Evolutionary conservation across 2,329 filamentous ascomycete genomes (phyloP).

Genomic region (Pezicula neosporulosa): DNA sequence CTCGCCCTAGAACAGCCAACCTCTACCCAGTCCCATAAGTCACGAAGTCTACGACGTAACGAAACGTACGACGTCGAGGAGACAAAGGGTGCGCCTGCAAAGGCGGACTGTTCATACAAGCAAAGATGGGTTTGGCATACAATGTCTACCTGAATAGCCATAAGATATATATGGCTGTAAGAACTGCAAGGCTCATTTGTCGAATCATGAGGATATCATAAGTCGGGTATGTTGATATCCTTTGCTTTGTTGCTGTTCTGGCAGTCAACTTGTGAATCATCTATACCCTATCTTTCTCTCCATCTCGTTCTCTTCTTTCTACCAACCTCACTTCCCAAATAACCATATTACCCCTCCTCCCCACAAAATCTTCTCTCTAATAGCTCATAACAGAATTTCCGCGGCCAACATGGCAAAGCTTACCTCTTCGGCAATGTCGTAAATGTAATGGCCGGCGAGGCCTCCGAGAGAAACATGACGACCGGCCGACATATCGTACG

Average conservation of each 20-base stretch:
- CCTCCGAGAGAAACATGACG: constrained; percentile 97
- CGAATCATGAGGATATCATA: constrained; percentile 94
- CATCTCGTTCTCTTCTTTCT: constrained; percentile 2
- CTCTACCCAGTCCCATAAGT: too few relatives aligned
- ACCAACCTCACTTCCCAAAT: constrained; percentile 1
- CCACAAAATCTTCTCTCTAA: constrained; percentile 4
- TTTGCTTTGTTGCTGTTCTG: too few relatives aligned
- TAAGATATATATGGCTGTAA: constrained; percentile 92
- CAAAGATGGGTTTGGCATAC: constrained; percentile 78
- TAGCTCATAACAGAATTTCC: constrained; percentile 73
- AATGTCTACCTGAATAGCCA: constrained; percentile 85
- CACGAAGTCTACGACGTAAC: not conserved
- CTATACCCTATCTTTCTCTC: too few relatives aligned
- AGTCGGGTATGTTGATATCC: constrained; percentile 64
- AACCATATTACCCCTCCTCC: not conserved
- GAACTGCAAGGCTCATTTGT: constrained; percentile 91
- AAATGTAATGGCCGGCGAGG: constrained; percentile 79
- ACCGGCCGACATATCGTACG: constrained; percentile 92
- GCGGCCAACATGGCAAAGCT: constrained; percentile 95
- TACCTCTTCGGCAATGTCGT: constrained; percentile 95
- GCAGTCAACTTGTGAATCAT: too few relatives aligned
- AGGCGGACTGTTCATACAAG: not conserved
- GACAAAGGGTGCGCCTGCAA: too few relatives aligned
- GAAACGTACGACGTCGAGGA: too few relatives aligned
- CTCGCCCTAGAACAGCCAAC: too few relatives aligned